Conservation (phyloP, 352 stramenopile genomes). For the Phytopythium kandeliae region DNA sequence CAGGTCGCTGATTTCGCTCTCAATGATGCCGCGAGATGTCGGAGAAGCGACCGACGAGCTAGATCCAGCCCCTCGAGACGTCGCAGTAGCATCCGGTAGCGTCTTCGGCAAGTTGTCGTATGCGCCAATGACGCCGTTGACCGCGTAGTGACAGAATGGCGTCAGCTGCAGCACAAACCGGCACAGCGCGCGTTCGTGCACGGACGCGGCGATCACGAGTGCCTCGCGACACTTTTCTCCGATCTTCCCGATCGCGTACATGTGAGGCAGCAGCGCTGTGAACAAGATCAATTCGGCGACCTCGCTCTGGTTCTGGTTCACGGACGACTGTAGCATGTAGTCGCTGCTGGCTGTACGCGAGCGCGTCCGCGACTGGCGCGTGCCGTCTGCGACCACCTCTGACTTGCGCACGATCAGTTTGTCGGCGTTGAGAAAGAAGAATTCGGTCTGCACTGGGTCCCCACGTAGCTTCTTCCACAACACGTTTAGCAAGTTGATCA, state of each 20-base stretch:
- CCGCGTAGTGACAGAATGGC: conserved; percentile 83
- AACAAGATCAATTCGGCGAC: conserved; percentile 81
- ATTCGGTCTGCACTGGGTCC: conserved; percentile 83
- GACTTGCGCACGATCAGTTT: conserved; percentile 43
- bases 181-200: conserved; percentile 71
- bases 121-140: conserved; percentile 78
- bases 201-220: conserved; percentile 68
- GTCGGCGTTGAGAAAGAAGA: conserved; percentile 80
- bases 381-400: conserved; percentile 17
- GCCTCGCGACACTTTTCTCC: conserved; percentile 82
- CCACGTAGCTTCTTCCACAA: conserved; percentile 83
- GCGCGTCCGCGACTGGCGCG: conserved; percentile 16
- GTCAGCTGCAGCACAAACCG: conserved; percentile 84
- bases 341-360: conserved; percentile 25
- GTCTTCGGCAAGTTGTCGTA: conserved; percentile 78
- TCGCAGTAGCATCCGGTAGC: conserved; percentile 20
- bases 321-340: conserved; percentile 12
- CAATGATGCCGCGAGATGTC: conserved; percentile 21
- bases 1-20: conserved; percentile 47
- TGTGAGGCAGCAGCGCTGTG: conserved; percentile 76
- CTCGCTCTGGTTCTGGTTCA: conserved; percentile 35
- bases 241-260: conserved; percentile 76
- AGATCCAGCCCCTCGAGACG: conserved; percentile 2
- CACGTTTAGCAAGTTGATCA: conserved; percentile 76
- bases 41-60: conserved; percentile 15